These are phyloP conservation scores for Colletotrichum kahawae DNA, from an alignment of 2,329 filamentous ascomycete species.

Conservation along the genomic window DNA sequence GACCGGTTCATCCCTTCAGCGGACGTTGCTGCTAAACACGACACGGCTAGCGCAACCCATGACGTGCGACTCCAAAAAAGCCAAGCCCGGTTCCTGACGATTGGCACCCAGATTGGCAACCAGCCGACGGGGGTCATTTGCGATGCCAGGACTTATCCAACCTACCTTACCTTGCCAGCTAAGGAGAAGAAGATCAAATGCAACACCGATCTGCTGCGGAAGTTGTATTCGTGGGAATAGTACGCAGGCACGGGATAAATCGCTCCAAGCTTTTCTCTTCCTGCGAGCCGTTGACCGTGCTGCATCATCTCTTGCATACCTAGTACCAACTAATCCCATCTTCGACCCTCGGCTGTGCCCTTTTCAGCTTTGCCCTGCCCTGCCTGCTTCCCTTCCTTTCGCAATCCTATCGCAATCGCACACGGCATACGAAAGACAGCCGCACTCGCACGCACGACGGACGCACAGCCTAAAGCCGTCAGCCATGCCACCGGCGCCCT, in stretches of 20 bases:
- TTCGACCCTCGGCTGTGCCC: not conserved
- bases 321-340: not conserved
- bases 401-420: not conserved
- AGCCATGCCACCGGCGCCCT: not conserved
- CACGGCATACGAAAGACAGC: not conserved
- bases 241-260: not conserved
- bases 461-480: not conserved
- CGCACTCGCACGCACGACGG: not conserved
- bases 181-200: not conserved
- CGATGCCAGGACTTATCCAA: not conserved
- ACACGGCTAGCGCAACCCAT: not conserved
- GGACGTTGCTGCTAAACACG: not conserved
- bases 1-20: constrained; percentile 9
- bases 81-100: not conserved
- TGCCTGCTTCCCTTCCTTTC: not conserved
- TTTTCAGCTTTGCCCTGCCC: not conserved
- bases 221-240: not conserved
- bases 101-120: constrained; percentile 7
- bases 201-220: not conserved
- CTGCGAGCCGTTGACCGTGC: not conserved
- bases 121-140: not conserved
- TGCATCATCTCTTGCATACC: not conserved
- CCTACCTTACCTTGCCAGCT: not conserved
- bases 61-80: not conserved
- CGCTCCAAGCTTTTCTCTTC: not conserved